These are phyloP conservation scores for Sanghuangporus weigelae DNA, from an alignment of 1,284 basidiomycete genomes.

Conservation along the genomic window DNA sequence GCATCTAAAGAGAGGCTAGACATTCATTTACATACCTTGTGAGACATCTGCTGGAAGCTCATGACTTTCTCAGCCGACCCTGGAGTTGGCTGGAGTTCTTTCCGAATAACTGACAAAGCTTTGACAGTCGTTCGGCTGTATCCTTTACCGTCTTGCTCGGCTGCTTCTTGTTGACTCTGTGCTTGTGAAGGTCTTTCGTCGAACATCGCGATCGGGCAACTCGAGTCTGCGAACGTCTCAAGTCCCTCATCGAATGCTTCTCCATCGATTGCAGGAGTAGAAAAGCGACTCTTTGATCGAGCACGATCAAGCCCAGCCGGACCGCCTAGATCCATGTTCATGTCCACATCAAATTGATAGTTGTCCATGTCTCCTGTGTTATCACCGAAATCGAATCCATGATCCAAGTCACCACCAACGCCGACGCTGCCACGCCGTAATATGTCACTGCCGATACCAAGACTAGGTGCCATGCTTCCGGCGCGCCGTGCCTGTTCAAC, in stretches of 20 bases:
- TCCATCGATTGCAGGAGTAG: constrained; percentile 61
- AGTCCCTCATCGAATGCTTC: constrained; percentile 46
- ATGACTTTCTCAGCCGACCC: constrained; percentile 53
- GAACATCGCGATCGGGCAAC: constrained; percentile 80
- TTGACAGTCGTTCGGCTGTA: constrained; percentile 90
- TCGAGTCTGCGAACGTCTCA: constrained; percentile 60
- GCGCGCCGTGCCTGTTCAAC: constrained; percentile 68
- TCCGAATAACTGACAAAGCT: constrained; percentile 78
- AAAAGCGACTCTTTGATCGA: constrained; percentile 53
- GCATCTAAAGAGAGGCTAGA: constrained; percentile 4
- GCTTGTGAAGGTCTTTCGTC: constrained; percentile 57
- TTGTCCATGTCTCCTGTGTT: constrained; percentile 50
- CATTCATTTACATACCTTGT: constrained; percentile 49
- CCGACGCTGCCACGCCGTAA: constrained; percentile 45
- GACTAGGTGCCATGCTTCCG: constrained; percentile 36
- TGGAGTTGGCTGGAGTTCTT: constrained; percentile 58
- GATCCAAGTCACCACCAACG: constrained; percentile 36
- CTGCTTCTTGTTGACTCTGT: constrained; percentile 35
- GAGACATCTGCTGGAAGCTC: constrained; percentile 69
- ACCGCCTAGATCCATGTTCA: constrained; percentile 22
- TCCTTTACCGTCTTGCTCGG: constrained; percentile 58
- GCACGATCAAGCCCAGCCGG: constrained; percentile 31
- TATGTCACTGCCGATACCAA: constrained; percentile 47
- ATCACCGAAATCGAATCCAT: constrained; percentile 52
- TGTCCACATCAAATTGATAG: constrained; percentile 54